These are phyloP conservation scores for Hyphopichia khmerensis DNA, from an alignment of 1,139 yeast genomes.

Conservation along the genomic window DNA sequence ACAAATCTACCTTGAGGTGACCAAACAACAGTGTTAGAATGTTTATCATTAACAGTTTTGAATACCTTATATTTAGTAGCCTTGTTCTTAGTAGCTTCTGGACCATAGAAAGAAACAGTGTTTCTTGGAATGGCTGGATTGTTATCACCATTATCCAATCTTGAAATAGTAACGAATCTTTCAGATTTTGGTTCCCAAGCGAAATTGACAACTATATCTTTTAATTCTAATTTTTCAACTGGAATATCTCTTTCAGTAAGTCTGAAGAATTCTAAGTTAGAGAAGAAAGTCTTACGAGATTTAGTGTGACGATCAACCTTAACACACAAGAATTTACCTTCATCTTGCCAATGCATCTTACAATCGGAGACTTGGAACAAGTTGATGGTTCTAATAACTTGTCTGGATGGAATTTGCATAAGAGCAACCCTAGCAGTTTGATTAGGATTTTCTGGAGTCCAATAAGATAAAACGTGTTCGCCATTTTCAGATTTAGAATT, in stretches of 20 bases:
- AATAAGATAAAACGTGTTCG: slow-evolving; percentile 77
- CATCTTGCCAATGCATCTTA: slow-evolving; percentile 92
- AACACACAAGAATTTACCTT: slow-evolving; percentile 82
- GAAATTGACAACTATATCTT: slow-evolving; percentile 83
- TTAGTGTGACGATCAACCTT: slow-evolving; percentile 97
- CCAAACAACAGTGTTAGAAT: slow-evolving; percentile 78
- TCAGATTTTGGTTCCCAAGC: slow-evolving; percentile 97
- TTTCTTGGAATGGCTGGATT: slow-evolving; percentile 75
- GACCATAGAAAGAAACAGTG: slow-evolving; percentile 76
- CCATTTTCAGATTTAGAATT: slow-evolving; percentile 52
- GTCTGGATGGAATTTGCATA: slow-evolving; percentile 83
- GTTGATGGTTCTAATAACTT: slow-evolving; percentile 85
- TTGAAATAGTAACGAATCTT: slow-evolving; percentile 78
- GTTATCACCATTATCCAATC: slow-evolving; percentile 57
- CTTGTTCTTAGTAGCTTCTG: slow-evolving; percentile 85
- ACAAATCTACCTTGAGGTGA: slow-evolving; percentile 93
- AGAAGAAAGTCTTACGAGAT: slow-evolving; percentile 86
- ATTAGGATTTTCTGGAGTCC: slow-evolving; percentile 94
- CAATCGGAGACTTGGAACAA: slow-evolving; percentile 93
- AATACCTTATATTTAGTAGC: slow-evolving; percentile 33
- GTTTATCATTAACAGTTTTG: slow-evolving; percentile 59
- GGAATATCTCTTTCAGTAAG: slow-evolving; percentile 88
- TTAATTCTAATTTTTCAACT: slow-evolving; percentile 89
- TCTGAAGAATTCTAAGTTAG: slow-evolving; percentile 91
- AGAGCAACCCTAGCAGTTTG: slow-evolving; percentile 95